phyloP scores from a whole-genome alignment of 1,139 yeast species.

The Yamadazyma jaroonii region DNA sequence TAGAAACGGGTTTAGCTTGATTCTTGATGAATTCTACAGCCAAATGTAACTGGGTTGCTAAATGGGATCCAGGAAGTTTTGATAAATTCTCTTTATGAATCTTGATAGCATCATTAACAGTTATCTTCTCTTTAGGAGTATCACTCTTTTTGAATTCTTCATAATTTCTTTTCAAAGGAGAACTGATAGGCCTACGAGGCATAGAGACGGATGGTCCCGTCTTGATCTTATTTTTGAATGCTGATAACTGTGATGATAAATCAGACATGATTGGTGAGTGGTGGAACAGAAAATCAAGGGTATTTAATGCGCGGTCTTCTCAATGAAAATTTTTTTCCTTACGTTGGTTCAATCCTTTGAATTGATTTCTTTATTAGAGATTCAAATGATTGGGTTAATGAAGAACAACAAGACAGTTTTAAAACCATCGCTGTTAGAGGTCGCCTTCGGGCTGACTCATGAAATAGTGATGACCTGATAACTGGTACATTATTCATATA shows the following conservation, averaged over 20 bases:
- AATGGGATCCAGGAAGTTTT: constrained; percentile 53
- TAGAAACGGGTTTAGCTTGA: constrained; percentile 66
- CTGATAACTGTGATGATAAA: constrained; percentile 46
- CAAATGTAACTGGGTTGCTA: constrained; percentile 75
- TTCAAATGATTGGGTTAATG: background rate
- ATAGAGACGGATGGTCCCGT: constrained; percentile 41
- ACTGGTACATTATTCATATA: constrained; percentile 54
- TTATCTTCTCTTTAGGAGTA: constrained; percentile 3
- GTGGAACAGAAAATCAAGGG: background rate
- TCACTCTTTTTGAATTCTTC: constrained; percentile 15
- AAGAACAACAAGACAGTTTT: constrained; percentile 31
- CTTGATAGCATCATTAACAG: constrained; percentile 35
- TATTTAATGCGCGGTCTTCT: too few species aligned
- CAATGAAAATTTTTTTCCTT: background rate
- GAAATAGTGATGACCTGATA: constrained; percentile 75
- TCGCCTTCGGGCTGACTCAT: constrained; percentile 76
- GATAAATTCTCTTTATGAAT: constrained; percentile 28
- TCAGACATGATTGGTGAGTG: constrained; percentile 31
- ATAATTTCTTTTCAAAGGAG: constrained; percentile 3
- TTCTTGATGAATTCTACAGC: constrained; percentile 84
- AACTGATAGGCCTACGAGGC: constrained; percentile 8
- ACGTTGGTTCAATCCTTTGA: background rate
- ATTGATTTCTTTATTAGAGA: too few species aligned
- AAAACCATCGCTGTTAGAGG: constrained; percentile 94
- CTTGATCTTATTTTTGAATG: constrained; percentile 47